Evolutionary conservation across 2,329 filamentous ascomycete species (phyloP), one percentile per base, ranked within the genome.

Genomic region (Sporothrix brunneoviolacea): DNA sequence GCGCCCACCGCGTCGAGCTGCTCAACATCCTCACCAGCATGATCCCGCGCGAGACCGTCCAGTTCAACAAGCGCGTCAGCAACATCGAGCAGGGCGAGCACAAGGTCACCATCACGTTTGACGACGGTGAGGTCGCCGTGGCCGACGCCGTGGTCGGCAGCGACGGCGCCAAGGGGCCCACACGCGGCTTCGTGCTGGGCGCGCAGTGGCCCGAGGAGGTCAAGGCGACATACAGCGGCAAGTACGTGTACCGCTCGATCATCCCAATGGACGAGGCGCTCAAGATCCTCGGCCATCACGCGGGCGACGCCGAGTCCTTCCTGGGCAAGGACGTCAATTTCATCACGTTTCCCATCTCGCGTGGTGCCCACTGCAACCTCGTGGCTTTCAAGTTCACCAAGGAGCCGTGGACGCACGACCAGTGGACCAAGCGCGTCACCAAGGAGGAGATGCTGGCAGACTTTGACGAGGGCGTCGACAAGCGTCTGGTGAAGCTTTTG

Each of bases 121-220:
- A 53, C 8, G 59, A 64, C 50, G 61, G 60, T 4, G 61, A 52
- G 1, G 51, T 48, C 9, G 60, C 56, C 3, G 50, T 54, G 40
- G 62, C 60, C 9, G 61, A 63, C 41, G 60, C 56, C 15, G 73
- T 80, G 0, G 68, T 85, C 48, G 81, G 79, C 8, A 82, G 79
- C 60, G 82, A 86, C 62, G 82, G 82, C 1, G 81, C 85, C 59
- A 79, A 79, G 59, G 80, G 77, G 1, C 65, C 68, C 4, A 70
- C 76, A 3, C 68, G 82, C 8, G 61, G 72, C 24, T 62, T 84
- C 4, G 64, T 83, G 2, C 76, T 75, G 0, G 60, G 68, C 3
- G 38, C 18, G 19, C 38, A n/a, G 32, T 43, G 47, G 46, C 46
- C 47, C 30, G 47, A 49, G 4, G 32, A 43, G 38, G 47, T 49